A percentile compares a stretch with the other conserved stretches of the same genome.
Conservation (phyloP, 768 basidiomycete species). For the Podaxis rugospora region DNA sequence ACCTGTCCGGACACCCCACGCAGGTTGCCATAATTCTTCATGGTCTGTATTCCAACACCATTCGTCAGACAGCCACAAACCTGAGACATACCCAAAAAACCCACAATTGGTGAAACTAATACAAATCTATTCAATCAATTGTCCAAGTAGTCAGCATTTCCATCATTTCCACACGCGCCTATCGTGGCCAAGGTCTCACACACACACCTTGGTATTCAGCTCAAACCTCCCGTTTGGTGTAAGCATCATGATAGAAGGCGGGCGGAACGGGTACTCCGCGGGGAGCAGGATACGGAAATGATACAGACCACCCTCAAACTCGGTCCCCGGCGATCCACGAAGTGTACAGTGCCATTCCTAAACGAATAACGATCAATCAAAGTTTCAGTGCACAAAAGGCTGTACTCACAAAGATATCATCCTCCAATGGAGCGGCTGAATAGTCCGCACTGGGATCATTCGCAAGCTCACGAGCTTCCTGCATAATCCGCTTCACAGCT, state of each 20-base stretch:
- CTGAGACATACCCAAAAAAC: constrained; percentile 21
- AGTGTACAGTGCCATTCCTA: constrained; percentile 97
- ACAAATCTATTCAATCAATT: constrained; percentile 57
- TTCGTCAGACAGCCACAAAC: constrained; percentile 1
- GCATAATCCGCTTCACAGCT: constrained; percentile 97
- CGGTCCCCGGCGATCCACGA: constrained; percentile 80
- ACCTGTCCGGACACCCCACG: constrained; percentile 97
- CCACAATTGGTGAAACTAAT: constrained; percentile 89
- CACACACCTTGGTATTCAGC: constrained; percentile 85
- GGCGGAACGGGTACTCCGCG: constrained; percentile 94
- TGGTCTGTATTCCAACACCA: constrained; percentile 56
- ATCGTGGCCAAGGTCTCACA: neutral
- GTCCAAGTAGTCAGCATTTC: neutral
- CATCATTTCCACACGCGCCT: too few relatives aligned
- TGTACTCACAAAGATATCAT: constrained; percentile 80
- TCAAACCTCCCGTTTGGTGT: constrained; percentile 98
- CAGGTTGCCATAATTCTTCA: constrained; percentile 96
- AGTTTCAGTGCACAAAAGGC: neutral
- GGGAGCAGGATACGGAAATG: constrained; percentile 90
- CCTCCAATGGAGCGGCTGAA: constrained; percentile 81
- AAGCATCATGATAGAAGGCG: constrained; percentile 92
- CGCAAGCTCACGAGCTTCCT: constrained; percentile 87
- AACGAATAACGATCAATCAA: constrained; percentile 17
- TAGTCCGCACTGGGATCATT: constrained; percentile 86
- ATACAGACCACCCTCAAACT: constrained; percentile 94